phyloP scores from a whole-genome alignment of 2,329 filamentous ascomycete species.

The Botrytis fragariae region DNA sequence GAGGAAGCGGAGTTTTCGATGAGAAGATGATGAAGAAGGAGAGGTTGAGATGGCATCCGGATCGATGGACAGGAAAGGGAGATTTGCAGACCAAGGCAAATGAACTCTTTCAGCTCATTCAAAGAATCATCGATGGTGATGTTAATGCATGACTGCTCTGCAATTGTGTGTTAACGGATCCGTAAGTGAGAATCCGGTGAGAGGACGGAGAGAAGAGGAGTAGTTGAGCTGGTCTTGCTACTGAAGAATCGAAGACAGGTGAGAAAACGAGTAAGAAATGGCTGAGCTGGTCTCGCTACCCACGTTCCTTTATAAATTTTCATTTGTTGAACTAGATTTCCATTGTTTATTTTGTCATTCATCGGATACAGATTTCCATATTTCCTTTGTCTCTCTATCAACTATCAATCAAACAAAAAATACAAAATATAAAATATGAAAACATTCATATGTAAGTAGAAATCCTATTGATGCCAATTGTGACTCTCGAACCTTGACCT shows the following conservation, averaged over 20 bases:
- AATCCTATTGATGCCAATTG: not conserved
- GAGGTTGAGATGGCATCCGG: conserved; percentile 21
- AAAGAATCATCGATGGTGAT: conserved; percentile 16
- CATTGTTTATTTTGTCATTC: not conserved
- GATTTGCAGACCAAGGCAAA: not conserved
- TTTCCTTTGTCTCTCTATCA: not conserved
- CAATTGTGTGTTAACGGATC: not conserved
- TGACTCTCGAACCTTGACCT: not conserved
- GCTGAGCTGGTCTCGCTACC: not conserved
- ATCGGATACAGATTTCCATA: not conserved
- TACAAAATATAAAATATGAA: not conserved
- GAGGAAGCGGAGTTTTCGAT: not conserved
- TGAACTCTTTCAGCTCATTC: conserved; percentile 20
- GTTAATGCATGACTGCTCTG: not conserved
- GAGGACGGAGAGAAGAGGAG: not conserved
- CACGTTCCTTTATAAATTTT: not conserved
- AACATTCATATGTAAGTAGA: not conserved
- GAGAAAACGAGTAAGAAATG: not conserved
- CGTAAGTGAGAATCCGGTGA: not conserved
- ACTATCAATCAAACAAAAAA: not conserved
- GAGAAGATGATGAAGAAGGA: conserved; percentile 15
- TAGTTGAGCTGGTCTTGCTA: not conserved
- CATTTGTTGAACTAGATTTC: not conserved
- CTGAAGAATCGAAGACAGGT: not conserved
- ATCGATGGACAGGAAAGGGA: conserved; percentile 8